Conservation (phyloP, 177 flowering plant species). For the Telopea speciosissima region DNA sequence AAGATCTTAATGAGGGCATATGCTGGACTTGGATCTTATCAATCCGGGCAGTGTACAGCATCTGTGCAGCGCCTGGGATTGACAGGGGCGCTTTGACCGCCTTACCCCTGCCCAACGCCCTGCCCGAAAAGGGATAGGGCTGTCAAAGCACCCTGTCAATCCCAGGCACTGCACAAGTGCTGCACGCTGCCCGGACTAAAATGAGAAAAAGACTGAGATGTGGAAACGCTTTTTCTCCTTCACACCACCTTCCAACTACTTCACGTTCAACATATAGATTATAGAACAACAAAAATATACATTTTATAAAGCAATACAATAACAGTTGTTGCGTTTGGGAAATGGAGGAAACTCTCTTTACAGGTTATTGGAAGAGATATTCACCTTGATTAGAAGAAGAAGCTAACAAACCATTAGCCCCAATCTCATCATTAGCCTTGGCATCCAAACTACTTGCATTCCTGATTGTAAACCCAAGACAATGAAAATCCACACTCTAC, state of each 20-base stretch:
- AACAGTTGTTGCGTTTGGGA: not conserved
- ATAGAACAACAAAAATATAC: not conserved
- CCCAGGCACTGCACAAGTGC: too few species aligned
- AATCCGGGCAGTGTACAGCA: too few species aligned
- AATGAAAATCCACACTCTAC: conserved; percentile 14
- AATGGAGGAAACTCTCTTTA: not conserved
- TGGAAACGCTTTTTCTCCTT: conserved; percentile 38
- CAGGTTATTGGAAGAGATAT: not conserved
- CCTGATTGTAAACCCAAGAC: conserved; percentile 13
- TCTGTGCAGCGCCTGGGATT: too few species aligned
- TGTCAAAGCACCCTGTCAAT: too few species aligned
- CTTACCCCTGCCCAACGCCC: too few species aligned
- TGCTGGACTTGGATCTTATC: too few species aligned
- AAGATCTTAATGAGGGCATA: too few species aligned
- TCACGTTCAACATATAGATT: not conserved
- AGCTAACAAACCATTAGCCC: not conserved
- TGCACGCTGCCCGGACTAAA: too few species aligned
- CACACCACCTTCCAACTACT: conserved; percentile 33
- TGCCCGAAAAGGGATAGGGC: too few species aligned
- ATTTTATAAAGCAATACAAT: not conserved
- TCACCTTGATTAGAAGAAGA: conserved; percentile 23
- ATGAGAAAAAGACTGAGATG: too few species aligned
- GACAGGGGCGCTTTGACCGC: too few species aligned
- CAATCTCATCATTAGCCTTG: conserved; percentile 11
- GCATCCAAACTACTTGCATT: conserved; percentile 21